Conservation (phyloP, 2,329 filamentous ascomycete genomes). For the Bipolaris gigantea region DNA sequence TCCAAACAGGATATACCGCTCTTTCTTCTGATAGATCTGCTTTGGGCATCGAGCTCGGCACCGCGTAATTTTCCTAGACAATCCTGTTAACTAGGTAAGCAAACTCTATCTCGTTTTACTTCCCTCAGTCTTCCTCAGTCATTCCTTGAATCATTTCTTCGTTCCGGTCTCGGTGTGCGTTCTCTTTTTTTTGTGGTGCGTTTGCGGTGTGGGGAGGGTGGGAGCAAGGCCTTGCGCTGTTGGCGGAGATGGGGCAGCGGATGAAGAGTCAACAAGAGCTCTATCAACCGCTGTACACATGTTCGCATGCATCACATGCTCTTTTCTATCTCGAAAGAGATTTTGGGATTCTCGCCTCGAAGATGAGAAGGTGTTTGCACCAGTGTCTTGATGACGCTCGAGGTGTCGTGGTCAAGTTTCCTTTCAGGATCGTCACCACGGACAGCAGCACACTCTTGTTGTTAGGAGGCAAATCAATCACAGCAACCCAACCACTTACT, state of each 20-base stretch:
- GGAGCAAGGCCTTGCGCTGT: neutral
- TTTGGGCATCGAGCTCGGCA: conserved; percentile 33
- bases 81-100: conserved; percentile 39
- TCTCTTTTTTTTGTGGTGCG: neutral
- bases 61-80: conserved; percentile 30
- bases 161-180: neutral
- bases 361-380: neutral
- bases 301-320: neutral
- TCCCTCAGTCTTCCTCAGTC: neutral
- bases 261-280: conserved; percentile 3
- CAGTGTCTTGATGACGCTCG: neutral
- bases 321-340: neutral
- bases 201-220: conserved; percentile 2
- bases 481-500: conserved; percentile 3
- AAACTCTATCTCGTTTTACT: conserved; percentile 6
- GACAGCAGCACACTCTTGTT: conserved; percentile 6
- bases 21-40: conserved; percentile 36
- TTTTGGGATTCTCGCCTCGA: neutral
- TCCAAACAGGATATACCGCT: conserved; percentile 29
- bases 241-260: conserved; percentile 8
- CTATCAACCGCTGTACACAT: conserved; percentile 5
- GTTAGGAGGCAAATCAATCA: neutral
- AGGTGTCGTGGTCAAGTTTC: conserved; percentile 1
- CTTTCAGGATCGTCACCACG: neutral
- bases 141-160: neutral